Evolutionary conservation across 2,329 filamentous ascomycete species (phyloP), one percentile per base, ranked within the genome.

Genomic region (Neoscytalidium dimidiatum): DNA sequence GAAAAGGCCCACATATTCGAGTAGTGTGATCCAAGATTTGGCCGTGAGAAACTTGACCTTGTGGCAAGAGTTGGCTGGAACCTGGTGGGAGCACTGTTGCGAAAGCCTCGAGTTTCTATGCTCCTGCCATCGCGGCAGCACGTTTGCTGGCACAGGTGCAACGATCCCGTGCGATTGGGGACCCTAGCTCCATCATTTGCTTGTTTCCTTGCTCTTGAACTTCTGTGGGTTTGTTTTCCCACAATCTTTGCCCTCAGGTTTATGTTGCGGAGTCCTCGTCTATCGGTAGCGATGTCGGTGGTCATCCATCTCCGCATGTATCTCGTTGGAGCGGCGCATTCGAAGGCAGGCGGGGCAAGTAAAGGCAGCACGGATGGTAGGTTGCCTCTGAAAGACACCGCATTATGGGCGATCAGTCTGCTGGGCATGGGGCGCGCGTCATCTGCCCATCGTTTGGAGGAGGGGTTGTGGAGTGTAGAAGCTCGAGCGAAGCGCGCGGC

Each of bases 291-390:
- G 52, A 57, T 21, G 33, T 57, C 53, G 53, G 38, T 26, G 57
- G 28, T 62, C 57, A 62, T 49, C 28, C 52, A 58, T 48, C 51
- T 48, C 35, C 28, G 62, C 21, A 31, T 31, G 9, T 23, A 38
- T 5, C 14, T 26, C n/a, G 31, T 19, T 19, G 61, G 7, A n/a
- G 68, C 68, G 62, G 70, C 66, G 60, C 69, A 70, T 68, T 68
- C 70, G 65, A 73, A 75, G 65, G 70, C 72, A 66, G 75, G 70
- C 31, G 78, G 77, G 23, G 77, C 77, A 62, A 80, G 76, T 66
- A 79, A 78, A 11, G 77, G 75, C 19, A 80, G 73, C 57, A 77
- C 46, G 44, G 74, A 74, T 43, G 66, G 60, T 5, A 28, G 3
- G 9, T 28, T 62, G 58, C 58, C 46, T 49, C 31, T 51, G 44